Percentiles rank a stretch among this genome's conserved stretches.
Conservation (phyloP, 78 protist genomes). For the Cavenderia fasciculata region DNA sequence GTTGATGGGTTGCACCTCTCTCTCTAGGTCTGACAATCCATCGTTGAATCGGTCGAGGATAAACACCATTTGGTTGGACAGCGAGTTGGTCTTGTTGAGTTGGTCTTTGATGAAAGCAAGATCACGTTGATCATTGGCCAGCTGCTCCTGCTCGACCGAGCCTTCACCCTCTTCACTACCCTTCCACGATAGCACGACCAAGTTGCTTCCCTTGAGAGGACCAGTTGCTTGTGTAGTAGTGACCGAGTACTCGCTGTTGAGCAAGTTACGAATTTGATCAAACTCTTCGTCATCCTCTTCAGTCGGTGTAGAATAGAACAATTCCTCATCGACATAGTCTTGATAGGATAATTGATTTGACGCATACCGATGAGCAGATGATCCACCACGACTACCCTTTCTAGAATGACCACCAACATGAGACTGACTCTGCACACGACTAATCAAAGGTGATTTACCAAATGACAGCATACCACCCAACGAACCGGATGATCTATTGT, state of each 20-base stretch:
- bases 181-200: conserved; percentile 61
- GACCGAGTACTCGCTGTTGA: conserved; percentile 62
- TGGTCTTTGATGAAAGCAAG: conserved; percentile 9
- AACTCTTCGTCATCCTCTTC: conserved; percentile 64
- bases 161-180: background rate
- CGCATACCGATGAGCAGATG: conserved; percentile 42
- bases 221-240: conserved; percentile 51
- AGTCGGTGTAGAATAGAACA: conserved; percentile 64
- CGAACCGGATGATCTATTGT: background rate
- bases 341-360: conserved; percentile 37
- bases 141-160: conserved; percentile 6
- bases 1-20: conserved; percentile 61
- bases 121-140: conserved; percentile 34
- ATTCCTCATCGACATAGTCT: conserved; percentile 65
- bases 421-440: background rate
- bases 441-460: background rate
- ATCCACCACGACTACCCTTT: background rate
- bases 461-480: background rate
- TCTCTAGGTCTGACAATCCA: conserved; percentile 26
- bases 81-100: background rate
- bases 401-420: conserved; percentile 19
- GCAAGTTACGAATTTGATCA: conserved; percentile 37
- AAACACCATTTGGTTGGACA: conserved; percentile 61
- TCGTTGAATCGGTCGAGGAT: conserved; percentile 52
- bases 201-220: conserved; percentile 15